Evolutionary conservation across 345 rosid genomes (phyloP), one percentile per base, ranked within the genome.

Genomic region (Zanthoxylum bungeanum): DNA sequence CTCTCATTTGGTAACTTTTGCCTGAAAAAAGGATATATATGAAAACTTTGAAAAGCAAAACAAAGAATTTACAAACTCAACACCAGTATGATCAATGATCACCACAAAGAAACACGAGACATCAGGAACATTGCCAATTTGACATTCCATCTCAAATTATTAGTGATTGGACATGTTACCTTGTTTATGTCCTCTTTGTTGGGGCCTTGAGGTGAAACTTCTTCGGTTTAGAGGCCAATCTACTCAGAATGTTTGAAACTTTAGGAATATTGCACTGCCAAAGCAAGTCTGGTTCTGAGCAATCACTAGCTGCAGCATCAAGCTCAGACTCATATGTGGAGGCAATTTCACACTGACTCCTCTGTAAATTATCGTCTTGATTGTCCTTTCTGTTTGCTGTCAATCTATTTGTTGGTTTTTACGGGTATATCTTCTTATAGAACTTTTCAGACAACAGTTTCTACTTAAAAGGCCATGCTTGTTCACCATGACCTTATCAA

Each of bases 221-320:
- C 82, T 88, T 90, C 31, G 86, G 37, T 77, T 79, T 91, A 34
- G 86, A 40, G 4, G 76, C 82, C 67, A 75, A 34, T 9, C 78
- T 64, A 42, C 31, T 81, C 27, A 87, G 86, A 55, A 64, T 62
- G 79, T 73, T 89, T 65, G 77, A 61, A 24, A 52, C 66, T 78
- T 72, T 91, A 16, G 89, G 89, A 59, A 85, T 68, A 27, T 56
- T 84, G 66, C 84, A 78, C 72, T 86, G 91, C 88, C 87, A 88
- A 60, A 72, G 49, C 77, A 78, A 62, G 62, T 92, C 97, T 7
- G 89, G 73, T 60, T 91, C 99, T 1, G 96, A 92, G 76, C 87
- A 87, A 64, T 95, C 98, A 21, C 96, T 91, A 9, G 89, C 76
- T 50, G 78, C 88, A 60, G 85, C 88, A 66, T 87, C 98, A 0